Conservation (phyloP, 2,329 filamentous ascomycete species). For the Claviceps citrina region DNA sequence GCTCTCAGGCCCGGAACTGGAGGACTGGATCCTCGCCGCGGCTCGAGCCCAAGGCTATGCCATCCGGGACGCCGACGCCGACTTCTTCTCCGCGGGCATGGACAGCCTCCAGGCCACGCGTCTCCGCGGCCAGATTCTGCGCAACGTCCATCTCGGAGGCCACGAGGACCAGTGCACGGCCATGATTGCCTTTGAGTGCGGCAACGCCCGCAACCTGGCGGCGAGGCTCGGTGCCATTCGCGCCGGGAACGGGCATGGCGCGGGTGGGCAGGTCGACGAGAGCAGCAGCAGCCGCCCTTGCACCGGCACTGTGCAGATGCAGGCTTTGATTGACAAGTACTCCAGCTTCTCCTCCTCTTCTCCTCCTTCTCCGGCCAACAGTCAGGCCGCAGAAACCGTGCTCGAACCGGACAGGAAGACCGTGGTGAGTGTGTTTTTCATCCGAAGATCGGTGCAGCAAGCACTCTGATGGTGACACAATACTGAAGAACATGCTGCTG, state of each 20-base stretch:
- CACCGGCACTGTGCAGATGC: background rate
- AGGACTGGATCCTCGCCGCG: slow-evolving; percentile 5
- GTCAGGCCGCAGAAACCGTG: no score
- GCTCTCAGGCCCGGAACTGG: slow-evolving; percentile 12
- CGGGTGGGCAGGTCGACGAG: no score
- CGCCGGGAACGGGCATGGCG: background rate
- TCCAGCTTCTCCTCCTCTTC: background rate
- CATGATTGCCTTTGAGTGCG: slow-evolving; percentile 44
- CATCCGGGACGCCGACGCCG: slow-evolving; percentile 22
- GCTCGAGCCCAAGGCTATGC: background rate
- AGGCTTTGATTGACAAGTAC: slow-evolving; percentile 1
- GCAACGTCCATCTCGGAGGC: slow-evolving; percentile 31
- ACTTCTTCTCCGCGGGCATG: slow-evolving; percentile 42
- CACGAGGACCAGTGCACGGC: slow-evolving; percentile 26
- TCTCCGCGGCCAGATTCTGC: slow-evolving; percentile 35
- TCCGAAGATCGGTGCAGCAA: background rate
- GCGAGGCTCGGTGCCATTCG: background rate
- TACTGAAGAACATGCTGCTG: no score
- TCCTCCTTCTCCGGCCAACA: background rate
- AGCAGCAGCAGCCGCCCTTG: background rate
- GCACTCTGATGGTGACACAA: no score
- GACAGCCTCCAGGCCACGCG: slow-evolving; percentile 43
- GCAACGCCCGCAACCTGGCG: slow-evolving; percentile 24
- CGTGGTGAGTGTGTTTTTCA: background rate
- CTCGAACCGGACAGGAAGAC: background rate